Percentiles rank a stretch among this genome's conserved stretches.
These are phyloP conservation scores for Flaveria linearis DNA, from an alignment of 129 eudicot genomes.

Conservation along the genomic window DNA sequence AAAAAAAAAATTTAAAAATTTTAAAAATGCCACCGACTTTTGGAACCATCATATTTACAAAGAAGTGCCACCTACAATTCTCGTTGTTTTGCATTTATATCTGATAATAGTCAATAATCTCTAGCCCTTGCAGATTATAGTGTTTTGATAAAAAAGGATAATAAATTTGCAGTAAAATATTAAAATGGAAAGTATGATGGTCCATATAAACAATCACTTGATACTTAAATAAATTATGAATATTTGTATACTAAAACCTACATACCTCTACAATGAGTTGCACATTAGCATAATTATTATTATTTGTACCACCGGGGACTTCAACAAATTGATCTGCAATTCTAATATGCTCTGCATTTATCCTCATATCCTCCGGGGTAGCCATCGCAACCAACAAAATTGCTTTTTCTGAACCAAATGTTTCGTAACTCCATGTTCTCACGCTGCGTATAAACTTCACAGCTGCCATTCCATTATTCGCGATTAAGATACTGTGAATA, in stretches of 20 bases:
- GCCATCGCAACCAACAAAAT: constrained; percentile 97
- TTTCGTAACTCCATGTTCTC: constrained; percentile 94
- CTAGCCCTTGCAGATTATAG: not conserved
- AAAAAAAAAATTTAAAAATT: not conserved
- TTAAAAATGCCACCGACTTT: not conserved
- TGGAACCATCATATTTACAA: not conserved
- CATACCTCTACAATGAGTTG: constrained; percentile 98
- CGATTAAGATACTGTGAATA: constrained; percentile 83
- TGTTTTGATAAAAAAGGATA: not conserved
- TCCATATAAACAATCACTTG: constrained; percentile 9
- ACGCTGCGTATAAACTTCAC: constrained; percentile 95
- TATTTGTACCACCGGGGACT: constrained; percentile 99
- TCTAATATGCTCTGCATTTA: constrained; percentile 94
- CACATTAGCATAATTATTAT: constrained; percentile 94
- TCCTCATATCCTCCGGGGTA: constrained; percentile 97
- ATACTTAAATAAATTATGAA: not conserved
- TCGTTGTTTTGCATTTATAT: not conserved
- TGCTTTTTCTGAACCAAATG: constrained; percentile 96
- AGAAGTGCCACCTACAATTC: not conserved
- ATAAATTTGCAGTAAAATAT: not conserved
- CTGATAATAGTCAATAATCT: not conserved
- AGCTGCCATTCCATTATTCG: constrained; percentile 99
- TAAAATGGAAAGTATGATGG: not conserved
- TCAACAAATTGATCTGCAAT: constrained; percentile 98
- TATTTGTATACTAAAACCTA: not conserved